Conservation (phyloP, 371 early-diverging fungal genomes). For the Apophysomyces elegans region DNA sequence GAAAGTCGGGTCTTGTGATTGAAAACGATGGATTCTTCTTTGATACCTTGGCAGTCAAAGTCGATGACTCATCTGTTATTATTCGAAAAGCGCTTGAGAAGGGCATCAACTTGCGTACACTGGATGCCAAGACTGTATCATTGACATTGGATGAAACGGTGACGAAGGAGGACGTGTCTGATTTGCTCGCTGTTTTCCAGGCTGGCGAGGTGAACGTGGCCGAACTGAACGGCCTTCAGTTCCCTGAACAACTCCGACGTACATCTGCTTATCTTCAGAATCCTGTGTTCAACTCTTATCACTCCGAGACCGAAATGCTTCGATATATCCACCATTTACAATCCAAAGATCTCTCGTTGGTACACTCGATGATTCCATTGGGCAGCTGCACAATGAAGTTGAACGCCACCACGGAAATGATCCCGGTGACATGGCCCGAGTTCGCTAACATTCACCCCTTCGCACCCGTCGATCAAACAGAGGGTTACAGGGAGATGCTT, state of each 20-base stretch:
- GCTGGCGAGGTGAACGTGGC: slow-evolving; percentile 37
- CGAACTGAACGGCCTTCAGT: slow-evolving; percentile 35
- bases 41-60: slow-evolving; percentile 89
- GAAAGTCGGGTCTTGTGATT: slow-evolving; percentile 68
- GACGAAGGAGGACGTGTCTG: slow-evolving; percentile 75
- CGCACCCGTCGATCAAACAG: slow-evolving; percentile 89
- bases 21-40: slow-evolving; percentile 85
- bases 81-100: slow-evolving; percentile 72
- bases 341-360: slow-evolving; percentile 94
- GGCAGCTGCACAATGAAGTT: slow-evolving; percentile 99
- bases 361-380: slow-evolving; percentile 97
- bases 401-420: slow-evolving; percentile 97
- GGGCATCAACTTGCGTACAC: slow-evolving; percentile 87
- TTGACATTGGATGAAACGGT: slow-evolving; percentile 93
- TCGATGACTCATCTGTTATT: slow-evolving; percentile 65
- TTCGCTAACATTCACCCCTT: slow-evolving; percentile 96
- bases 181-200: slow-evolving; percentile 75
- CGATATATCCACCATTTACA: slow-evolving; percentile 93
- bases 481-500: slow-evolving; percentile 87
- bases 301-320: slow-evolving; percentile 98
- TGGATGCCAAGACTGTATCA: slow-evolving; percentile 76
- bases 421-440: slow-evolving; percentile 97
- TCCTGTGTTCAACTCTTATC: slow-evolving; percentile 91
- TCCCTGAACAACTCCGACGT: slow-evolving; percentile 74
- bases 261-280: slow-evolving; percentile 81